phyloP scores from a whole-genome alignment of 768 basidiomycete genomes.

The Gelatoporia subvermispora region DNA sequence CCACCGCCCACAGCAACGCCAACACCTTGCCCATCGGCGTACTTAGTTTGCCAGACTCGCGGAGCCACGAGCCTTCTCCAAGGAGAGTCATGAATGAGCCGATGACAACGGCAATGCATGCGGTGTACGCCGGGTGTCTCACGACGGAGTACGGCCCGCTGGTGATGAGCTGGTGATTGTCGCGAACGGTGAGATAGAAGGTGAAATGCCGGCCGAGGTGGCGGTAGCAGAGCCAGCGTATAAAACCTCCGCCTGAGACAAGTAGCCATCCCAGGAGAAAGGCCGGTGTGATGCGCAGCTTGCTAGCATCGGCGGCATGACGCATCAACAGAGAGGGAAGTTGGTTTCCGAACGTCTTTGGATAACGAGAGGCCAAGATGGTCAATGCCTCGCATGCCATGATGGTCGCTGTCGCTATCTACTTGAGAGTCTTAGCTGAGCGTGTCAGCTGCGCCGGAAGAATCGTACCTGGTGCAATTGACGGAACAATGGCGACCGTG shows the following conservation, averaged over 20 bases:
- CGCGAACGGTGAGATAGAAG: constrained; percentile 20
- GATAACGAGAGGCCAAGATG: too few species aligned
- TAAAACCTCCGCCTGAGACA: constrained; percentile 5
- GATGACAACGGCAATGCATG: constrained; percentile 2
- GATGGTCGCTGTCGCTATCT: too few species aligned
- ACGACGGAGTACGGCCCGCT: constrained; percentile 25
- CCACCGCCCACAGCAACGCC: too few species aligned
- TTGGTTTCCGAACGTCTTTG: too few species aligned
- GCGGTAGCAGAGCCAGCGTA: constrained; percentile 19
- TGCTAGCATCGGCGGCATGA: neutral
- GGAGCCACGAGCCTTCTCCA: constrained; percentile 13
- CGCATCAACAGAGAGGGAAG: neutral
- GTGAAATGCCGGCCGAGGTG: constrained; percentile 24
- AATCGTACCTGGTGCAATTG: too few species aligned
- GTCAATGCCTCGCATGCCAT: too few species aligned
- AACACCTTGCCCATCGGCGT: neutral
- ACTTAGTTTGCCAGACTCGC: constrained; percentile 5
- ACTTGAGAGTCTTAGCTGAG: too few species aligned
- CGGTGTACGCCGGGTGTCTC: constrained; percentile 24
- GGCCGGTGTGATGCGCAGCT: constrained; percentile 5
- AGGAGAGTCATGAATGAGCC: constrained; percentile 7
- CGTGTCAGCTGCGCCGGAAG: too few species aligned
- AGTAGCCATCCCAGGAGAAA: constrained; percentile 13
- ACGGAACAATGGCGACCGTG: too few species aligned
- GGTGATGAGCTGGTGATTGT: constrained; percentile 23